Percentiles rank a stretch among this genome's conserved stretches.
Evolutionary conservation across 805 yeast genomes (phyloP).

Genomic region (Yarrowia divulgata): DNA sequence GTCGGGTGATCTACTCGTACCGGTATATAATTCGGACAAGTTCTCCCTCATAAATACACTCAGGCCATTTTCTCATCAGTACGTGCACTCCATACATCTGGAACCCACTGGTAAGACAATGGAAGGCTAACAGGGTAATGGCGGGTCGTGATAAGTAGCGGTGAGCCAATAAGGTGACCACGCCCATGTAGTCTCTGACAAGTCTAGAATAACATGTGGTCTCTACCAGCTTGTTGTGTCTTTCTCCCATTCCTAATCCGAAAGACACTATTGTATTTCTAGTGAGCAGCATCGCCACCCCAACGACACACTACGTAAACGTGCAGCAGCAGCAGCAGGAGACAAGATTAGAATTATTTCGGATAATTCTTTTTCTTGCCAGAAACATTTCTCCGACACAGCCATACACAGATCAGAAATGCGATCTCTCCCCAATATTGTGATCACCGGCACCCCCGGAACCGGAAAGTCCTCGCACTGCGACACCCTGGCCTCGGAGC

Average conservation of each 20-base stretch:
- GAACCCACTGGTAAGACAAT: background rate
- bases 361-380: conserved; percentile 25
- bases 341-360: conserved; percentile 30
- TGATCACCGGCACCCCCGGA: conserved; percentile 95
- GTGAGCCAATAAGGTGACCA: background rate
- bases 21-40: too few relatives aligned
- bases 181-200: too few relatives aligned
- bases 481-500: conserved; percentile 61
- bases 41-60: background rate
- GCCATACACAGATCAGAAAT: conserved; percentile 25
- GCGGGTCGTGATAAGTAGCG: background rate
- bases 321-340: background rate
- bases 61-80: background rate
- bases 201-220: background rate
- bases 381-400: conserved; percentile 17
- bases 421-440: conserved; percentile 59
- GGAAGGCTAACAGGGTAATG: background rate
- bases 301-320: background rate
- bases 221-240: background rate
- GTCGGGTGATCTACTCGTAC: too few relatives aligned
- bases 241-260: background rate
- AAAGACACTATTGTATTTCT: background rate
- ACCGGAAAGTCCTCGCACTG: conserved; percentile 85
- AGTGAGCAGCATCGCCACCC: conserved; percentile 8
- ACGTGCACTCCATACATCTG: background rate